Evolutionary conservation across 2,329 filamentous ascomycete species (phyloP).

Genomic region (Paraphoma chrysanthemicola): DNA sequence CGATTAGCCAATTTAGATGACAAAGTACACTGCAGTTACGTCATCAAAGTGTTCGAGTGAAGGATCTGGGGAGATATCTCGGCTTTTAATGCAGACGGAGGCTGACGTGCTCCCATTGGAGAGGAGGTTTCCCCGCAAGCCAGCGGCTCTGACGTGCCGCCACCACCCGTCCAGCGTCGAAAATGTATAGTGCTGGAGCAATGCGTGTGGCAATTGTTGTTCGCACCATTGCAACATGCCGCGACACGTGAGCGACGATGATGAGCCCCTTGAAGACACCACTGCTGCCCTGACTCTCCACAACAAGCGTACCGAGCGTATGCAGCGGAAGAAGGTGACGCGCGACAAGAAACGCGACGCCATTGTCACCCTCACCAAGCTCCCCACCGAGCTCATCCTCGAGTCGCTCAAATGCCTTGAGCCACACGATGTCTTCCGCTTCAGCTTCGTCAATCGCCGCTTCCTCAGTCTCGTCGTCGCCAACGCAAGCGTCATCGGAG

Average conservation of each 20-base stretch:
- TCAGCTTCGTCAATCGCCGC: constrained; percentile 53
- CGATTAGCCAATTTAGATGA: too few relatives aligned
- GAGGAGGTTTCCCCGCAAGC: constrained; percentile 8
- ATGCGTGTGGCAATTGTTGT: too few relatives aligned
- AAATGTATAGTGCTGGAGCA: neutral
- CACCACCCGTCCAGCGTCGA: constrained; percentile 2
- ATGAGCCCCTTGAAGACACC: constrained; percentile 58
- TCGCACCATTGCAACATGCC: constrained; percentile 19
- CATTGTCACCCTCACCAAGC: constrained; percentile 50
- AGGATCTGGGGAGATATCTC: too few relatives aligned
- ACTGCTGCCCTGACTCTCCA: constrained; percentile 57
- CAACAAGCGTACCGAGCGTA: constrained; percentile 62
- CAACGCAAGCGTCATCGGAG: constrained; percentile 54
- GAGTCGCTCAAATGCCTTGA: constrained; percentile 55
- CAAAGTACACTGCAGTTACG: too few relatives aligned
- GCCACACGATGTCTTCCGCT: constrained; percentile 60
- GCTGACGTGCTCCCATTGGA: constrained; percentile 12
- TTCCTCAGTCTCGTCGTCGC: constrained; percentile 54
- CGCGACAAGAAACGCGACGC: constrained; percentile 39
- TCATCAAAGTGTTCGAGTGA: too few relatives aligned
- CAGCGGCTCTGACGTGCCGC: constrained; percentile 8
- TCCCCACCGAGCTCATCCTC: constrained; percentile 62
- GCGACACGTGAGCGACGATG: constrained; percentile 34
- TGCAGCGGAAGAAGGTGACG: constrained; percentile 49
- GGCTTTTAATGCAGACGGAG: neutral